phyloP scores from a whole-genome alignment of 345 rosid genomes.

The Eucalyptus marginata region DNA sequence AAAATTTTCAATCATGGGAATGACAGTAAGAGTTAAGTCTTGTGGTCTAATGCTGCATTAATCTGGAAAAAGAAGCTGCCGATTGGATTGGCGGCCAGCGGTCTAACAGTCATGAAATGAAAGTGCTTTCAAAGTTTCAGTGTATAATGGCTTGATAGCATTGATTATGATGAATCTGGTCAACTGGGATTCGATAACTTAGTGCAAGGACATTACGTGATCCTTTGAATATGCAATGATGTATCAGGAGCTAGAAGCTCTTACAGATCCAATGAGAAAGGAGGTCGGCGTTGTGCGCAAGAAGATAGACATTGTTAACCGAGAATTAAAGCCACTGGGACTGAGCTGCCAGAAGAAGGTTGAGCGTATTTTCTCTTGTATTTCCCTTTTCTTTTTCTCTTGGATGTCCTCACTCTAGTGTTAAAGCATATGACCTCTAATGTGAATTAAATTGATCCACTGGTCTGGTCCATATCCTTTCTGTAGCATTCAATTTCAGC shows the following conservation, averaged over 20 bases:
- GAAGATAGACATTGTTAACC: conserved; percentile 34
- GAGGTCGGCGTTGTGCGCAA: conserved; percentile 40
- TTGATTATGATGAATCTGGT: not conserved
- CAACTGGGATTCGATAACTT: not conserved
- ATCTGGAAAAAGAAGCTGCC: not conserved
- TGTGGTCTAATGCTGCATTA: not conserved
- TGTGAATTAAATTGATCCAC: not conserved
- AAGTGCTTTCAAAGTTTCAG: not conserved
- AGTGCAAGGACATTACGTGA: not conserved
- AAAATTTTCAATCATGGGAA: not conserved
- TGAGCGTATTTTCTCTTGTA: not conserved
- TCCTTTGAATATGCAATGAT: not conserved
- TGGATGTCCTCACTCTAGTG: not conserved
- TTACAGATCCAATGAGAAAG: conserved; percentile 64
- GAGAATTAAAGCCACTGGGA: conserved; percentile 50
- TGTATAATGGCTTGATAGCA: not conserved
- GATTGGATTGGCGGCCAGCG: not conserved
- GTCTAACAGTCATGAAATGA: not conserved
- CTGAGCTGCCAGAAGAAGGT: conserved; percentile 57
- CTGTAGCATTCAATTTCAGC: not conserved
- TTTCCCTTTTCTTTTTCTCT: not conserved
- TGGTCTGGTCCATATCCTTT: not conserved
- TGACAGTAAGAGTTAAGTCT: not conserved
- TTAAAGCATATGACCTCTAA: not conserved
- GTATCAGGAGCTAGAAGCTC: conserved; percentile 53